These are phyloP conservation scores for Chrysoporthe cubensis DNA, from an alignment of 2,329 filamentous ascomycete genomes.

Conservation along the genomic window DNA sequence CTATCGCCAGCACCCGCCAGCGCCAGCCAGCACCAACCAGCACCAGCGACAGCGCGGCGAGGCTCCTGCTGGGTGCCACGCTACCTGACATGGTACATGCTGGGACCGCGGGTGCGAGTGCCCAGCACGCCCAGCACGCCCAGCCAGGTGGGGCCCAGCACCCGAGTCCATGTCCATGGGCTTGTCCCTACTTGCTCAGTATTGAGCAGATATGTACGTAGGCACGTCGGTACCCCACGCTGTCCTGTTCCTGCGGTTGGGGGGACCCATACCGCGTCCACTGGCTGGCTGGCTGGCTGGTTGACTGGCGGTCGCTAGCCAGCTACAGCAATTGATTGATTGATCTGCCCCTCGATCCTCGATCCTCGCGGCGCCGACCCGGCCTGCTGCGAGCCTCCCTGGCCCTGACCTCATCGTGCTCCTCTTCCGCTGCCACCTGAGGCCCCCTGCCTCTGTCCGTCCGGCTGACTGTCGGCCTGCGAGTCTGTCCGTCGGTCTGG, in stretches of 20 bases:
- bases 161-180: not conserved
- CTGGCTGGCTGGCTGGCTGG: too few species aligned
- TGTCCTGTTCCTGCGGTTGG: slow-evolving; percentile 1
- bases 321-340: not conserved
- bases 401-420: slow-evolving; percentile 12
- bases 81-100: not conserved
- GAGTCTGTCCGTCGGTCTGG: not conserved
- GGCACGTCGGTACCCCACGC: not conserved
- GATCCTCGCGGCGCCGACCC: slow-evolving; percentile 3
- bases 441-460: too few species aligned
- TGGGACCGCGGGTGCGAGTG: too few species aligned
- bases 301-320: not conserved
- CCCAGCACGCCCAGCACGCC: not conserved
- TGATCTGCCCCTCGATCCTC: not conserved
- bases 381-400: not conserved
- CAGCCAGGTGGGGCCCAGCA: not conserved
- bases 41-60: not conserved
- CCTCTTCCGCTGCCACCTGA: not conserved
- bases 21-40: not conserved
- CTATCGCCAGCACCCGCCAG: not conserved
- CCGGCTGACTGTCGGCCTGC: too few species aligned
- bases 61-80: not conserved
- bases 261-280: not conserved
- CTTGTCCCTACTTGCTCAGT: not conserved
- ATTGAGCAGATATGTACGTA: not conserved